Percentiles rank a stretch among this genome's conserved stretches.
Conservation (phyloP, 225 moss, liverwort and hornwort genomes). For the Anthoceros angustus region DNA sequence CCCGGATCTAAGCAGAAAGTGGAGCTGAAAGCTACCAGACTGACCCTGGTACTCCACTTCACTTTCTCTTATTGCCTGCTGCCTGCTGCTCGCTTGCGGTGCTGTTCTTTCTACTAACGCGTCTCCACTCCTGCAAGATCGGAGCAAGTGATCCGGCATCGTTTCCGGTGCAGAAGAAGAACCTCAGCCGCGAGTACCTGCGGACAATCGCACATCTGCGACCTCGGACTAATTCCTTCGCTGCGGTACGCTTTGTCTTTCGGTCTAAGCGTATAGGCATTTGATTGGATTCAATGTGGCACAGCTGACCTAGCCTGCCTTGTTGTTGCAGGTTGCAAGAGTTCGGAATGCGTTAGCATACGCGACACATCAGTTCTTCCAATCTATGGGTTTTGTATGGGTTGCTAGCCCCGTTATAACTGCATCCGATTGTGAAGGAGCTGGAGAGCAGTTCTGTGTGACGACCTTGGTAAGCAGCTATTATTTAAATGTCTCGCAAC, state of each 20-base stretch:
- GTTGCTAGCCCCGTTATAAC: slow-evolving; percentile 94
- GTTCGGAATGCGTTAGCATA: slow-evolving; percentile 88
- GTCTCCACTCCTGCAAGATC: slow-evolving; percentile 19
- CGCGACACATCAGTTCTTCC: slow-evolving; percentile 97
- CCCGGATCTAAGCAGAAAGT: slow-evolving; percentile 90
- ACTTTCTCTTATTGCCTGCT: background rate
- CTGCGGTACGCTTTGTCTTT: slow-evolving; percentile 49
- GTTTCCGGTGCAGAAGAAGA: slow-evolving; percentile 94
- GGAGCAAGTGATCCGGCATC: slow-evolving; percentile 83
- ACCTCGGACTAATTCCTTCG: slow-evolving; percentile 93
- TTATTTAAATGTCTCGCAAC: background rate
- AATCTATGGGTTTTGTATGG: slow-evolving; percentile 86
- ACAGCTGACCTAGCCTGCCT: background rate
- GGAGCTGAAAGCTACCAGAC: slow-evolving; percentile 72
- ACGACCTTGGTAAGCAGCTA: slow-evolving; percentile 62
- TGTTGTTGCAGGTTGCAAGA: slow-evolving; percentile 57
- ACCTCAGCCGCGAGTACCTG: slow-evolving; percentile 61
- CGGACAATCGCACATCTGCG: slow-evolving; percentile 81
- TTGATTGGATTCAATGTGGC: background rate
- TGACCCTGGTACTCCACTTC: slow-evolving; percentile 31
- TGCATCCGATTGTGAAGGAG: slow-evolving; percentile 93
- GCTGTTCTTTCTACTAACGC: no score
- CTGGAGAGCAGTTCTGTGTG: slow-evolving; percentile 98
- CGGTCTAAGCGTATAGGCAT: background rate
- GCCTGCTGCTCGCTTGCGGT: background rate